Conservation (phyloP, 1,284 basidiomycete genomes). For the Ganoderma lingzhi region DNA sequence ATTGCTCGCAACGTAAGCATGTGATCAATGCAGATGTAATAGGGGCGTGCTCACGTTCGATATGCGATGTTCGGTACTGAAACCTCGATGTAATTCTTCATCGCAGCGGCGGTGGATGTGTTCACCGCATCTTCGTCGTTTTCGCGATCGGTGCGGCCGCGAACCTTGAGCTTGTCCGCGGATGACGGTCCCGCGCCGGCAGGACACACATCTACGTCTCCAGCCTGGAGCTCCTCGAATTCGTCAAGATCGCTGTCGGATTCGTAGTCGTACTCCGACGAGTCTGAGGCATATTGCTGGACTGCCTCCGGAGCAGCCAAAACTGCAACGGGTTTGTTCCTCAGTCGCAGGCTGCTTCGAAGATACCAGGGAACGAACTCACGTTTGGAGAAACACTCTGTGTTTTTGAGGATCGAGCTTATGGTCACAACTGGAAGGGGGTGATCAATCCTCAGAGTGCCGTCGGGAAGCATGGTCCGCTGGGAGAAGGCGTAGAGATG, state of each 20-base stretch:
- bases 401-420: slow-evolving; percentile 31
- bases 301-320: slow-evolving; percentile 12
- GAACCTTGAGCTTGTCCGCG: slow-evolving; percentile 9
- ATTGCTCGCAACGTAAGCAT: neutral
- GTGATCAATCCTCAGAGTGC: slow-evolving; percentile 24
- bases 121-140: neutral
- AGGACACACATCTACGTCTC: neutral
- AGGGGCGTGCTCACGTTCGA: slow-evolving; percentile 31
- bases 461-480: slow-evolving; percentile 15
- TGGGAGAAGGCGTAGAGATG: slow-evolving; percentile 36
- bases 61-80: slow-evolving; percentile 33
- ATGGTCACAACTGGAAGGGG: slow-evolving; percentile 32
- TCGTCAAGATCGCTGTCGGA: slow-evolving; percentile 40
- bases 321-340: slow-evolving; percentile 18
- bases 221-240: slow-evolving; percentile 19
- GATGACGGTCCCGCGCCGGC: neutral
- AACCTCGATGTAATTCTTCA: slow-evolving; percentile 18
- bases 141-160: neutral
- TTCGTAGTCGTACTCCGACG: slow-evolving; percentile 39
- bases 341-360: neutral
- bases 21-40: neutral
- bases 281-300: slow-evolving; percentile 12
- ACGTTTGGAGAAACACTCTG: slow-evolving; percentile 34
- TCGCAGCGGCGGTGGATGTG: slow-evolving; percentile 4
- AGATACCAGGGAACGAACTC: neutral